Conservation (phyloP, 2,329 filamentous ascomycete species). For the Arthrobotrys entomopaga region DNA sequence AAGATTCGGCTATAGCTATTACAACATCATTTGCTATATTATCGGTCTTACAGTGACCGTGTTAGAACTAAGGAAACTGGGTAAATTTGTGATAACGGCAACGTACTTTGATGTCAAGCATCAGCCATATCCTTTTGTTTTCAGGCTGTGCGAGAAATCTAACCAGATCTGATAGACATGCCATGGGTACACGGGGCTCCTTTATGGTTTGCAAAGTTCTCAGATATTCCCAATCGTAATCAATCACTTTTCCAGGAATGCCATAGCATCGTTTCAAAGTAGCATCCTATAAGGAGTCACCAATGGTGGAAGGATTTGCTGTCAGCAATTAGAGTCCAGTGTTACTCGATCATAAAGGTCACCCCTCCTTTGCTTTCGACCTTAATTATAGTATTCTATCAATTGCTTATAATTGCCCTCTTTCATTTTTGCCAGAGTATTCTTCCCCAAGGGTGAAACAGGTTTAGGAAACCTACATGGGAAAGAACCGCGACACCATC, state of each 20-base stretch:
- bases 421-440: no score
- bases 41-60: constrained; percentile 67
- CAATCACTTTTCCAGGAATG: constrained; percentile 74
- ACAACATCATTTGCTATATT: constrained; percentile 78
- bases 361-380: no score
- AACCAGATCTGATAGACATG: constrained; percentile 78
- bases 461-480: constrained; percentile 71
- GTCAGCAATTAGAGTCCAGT: no score
- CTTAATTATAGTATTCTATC: no score
- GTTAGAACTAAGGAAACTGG: neutral
- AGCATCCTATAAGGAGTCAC: constrained; percentile 70
- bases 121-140: constrained; percentile 76
- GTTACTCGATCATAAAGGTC: no score
- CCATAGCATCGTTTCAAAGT: constrained; percentile 85
- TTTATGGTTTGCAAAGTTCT: constrained; percentile 73
- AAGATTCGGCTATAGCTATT: constrained; percentile 71
- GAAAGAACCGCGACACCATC: constrained; percentile 87
- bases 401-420: no score
- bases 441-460: no score
- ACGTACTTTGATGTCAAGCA: constrained; percentile 86
- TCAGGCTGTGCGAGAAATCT: constrained; percentile 74
- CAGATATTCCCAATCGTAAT: constrained; percentile 80
- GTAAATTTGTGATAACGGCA: neutral
- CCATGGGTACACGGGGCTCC: constrained; percentile 76
- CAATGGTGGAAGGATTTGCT: constrained; percentile 2